Percentiles rank a stretch among this genome's conserved stretches.
Evolutionary conservation across 345 rosid species (phyloP).

Genomic region (Euphorbia peplus): DNA sequence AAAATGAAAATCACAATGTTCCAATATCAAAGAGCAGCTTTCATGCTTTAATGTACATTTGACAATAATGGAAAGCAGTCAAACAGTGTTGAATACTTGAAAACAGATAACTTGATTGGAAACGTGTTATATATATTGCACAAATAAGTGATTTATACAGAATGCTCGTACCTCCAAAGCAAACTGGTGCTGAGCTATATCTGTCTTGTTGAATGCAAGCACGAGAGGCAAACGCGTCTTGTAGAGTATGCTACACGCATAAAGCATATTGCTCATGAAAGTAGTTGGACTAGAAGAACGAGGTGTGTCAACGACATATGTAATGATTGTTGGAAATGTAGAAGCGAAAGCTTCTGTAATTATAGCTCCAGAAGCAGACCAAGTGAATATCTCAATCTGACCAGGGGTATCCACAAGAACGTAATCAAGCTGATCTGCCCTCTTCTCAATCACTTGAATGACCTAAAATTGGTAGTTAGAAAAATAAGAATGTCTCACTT

Average conservation of each 20-base stretch:
- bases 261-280: slow-evolving; percentile 88
- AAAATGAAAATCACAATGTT: neutral
- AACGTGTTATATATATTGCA: neutral
- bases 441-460: slow-evolving; percentile 63
- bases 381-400: slow-evolving; percentile 84
- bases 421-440: slow-evolving; percentile 84
- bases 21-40: neutral
- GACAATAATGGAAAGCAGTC: neutral
- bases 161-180: slow-evolving; percentile 62
- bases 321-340: slow-evolving; percentile 71
- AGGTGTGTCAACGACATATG: slow-evolving; percentile 80
- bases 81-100: too few species aligned
- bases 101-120: too few species aligned
- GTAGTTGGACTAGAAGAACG: slow-evolving; percentile 71
- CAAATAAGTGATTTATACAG: neutral
- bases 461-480: slow-evolving; percentile 40
- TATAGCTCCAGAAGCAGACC: slow-evolving; percentile 95
- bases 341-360: slow-evolving; percentile 89
- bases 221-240: slow-evolving; percentile 76
- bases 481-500: neutral
- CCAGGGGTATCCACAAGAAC: slow-evolving; percentile 90
- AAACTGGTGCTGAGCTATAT: slow-evolving; percentile 78
- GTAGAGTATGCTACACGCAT: slow-evolving; percentile 83
- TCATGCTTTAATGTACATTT: neutral
- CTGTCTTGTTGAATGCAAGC: slow-evolving; percentile 75